phyloP scores from a whole-genome alignment of 768 basidiomycete species.

The Boletellus ananiceps region DNA sequence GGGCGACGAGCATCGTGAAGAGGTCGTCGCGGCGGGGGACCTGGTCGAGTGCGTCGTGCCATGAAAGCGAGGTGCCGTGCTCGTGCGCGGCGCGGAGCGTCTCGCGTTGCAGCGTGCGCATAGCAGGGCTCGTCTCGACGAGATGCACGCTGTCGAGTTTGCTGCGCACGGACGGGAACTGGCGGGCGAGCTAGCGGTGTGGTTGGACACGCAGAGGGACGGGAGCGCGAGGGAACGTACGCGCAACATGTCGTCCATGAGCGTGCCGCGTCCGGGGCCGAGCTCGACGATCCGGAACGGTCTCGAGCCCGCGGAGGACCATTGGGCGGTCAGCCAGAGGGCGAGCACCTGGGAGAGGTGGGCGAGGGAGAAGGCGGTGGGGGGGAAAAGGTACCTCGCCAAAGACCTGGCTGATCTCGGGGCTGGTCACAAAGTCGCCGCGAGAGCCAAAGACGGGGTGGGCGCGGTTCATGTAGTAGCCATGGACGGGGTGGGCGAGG shows the following conservation, averaged over 20 bases:
- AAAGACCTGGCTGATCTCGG: conserved; percentile 94
- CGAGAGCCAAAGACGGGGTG: conserved; percentile 76
- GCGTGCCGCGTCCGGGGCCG: conserved; percentile 89
- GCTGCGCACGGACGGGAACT: conserved; percentile 37
- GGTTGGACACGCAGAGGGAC: background rate
- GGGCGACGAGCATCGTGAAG: conserved; percentile 87
- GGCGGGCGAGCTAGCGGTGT: conserved; percentile 45
- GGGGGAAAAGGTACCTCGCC: conserved; percentile 68
- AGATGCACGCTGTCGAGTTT: conserved; percentile 56
- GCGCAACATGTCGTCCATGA: conserved; percentile 85
- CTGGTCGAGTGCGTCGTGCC: conserved; percentile 74
- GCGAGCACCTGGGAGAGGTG: conserved; percentile 63
- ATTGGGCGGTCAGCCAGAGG: conserved; percentile 81
- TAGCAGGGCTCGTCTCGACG: conserved; percentile 71
- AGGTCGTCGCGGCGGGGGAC: conserved; percentile 44
- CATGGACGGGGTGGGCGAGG: conserved; percentile 82
- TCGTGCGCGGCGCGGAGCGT: conserved; percentile 39
- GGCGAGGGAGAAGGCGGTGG: background rate
- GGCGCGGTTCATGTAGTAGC: conserved; percentile 82
- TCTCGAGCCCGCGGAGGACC: conserved; percentile 50
- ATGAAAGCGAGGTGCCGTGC: conserved; percentile 43
- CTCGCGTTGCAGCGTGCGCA: conserved; percentile 59
- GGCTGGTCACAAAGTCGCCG: conserved; percentile 95
- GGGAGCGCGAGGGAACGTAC: conserved; percentile 36
- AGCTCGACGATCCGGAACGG: conserved; percentile 79